Evolutionary conservation across 2,329 filamentous ascomycete genomes (phyloP), one percentile per base, ranked within the genome.

Genomic region (Aureobasidium sp.): DNA sequence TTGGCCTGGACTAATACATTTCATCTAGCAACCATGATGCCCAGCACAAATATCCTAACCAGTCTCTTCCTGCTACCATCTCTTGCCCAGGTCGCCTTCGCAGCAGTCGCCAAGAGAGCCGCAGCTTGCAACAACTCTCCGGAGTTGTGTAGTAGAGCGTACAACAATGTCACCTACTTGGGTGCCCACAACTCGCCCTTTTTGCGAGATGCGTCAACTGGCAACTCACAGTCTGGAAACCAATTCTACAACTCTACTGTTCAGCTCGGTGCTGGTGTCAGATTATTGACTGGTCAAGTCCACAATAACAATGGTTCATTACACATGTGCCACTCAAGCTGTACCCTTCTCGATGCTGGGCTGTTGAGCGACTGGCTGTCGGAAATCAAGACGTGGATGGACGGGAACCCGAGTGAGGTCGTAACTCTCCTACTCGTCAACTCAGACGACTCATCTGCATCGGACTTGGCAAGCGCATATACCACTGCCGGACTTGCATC

Each of bases 171-270:
- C 66, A 92, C 89, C 3, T 82, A 92, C 71, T 82, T 93, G 68
- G 88, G 88, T 23, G 87, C 87, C 19, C 89, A 92, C 74, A 81
- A 91, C 74, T 85, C 83, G 63, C 79, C 88, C 11, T 92, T 91
- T 70, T 72, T 91, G 13, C 79, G 87, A 53, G 85, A 90, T 67
- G 71, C 75, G 27, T 80, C 79, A 60, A 87, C 84, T 0, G 76
- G 74, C 62, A 82, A 86, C 71, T 84, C 83, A 27, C 72, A 84
- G 2, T 81, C 84, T 2, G 88, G 86, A 6, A 88, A 90, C 71
- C 89, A 92, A 74, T 89, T 79, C 74, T 85, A 81, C 74, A 88
- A 90, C 72, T 85, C 86, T 7, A 89, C 86, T 2, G 75, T 81
- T 6, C 87, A 89, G 60, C 81, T 92, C 57, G 80, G 84, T 60